These are phyloP conservation scores for Blechomonas ayalai DNA, from an alignment of 208 protist genomes.

Conservation along the genomic window DNA sequence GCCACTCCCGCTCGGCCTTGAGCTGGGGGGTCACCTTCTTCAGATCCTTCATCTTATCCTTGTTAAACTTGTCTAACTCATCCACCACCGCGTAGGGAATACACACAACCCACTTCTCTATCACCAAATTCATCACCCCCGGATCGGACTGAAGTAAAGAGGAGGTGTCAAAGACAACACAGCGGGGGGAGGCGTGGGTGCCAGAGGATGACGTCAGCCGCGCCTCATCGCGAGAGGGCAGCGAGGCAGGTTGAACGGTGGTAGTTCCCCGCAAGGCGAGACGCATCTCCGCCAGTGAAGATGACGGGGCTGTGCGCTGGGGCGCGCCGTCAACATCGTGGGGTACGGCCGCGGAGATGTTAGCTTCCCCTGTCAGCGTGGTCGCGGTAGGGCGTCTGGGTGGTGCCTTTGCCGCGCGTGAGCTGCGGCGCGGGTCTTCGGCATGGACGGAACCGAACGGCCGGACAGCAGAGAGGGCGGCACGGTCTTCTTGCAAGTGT, in stretches of 20 bases:
- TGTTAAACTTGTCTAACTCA: conserved; percentile 68
- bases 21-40: conserved; percentile 1
- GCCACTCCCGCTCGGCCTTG: conserved; percentile 16
- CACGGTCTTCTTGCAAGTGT: too few species aligned
- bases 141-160: conserved; percentile 43
- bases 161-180: conserved; percentile 75
- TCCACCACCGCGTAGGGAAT: conserved; percentile 68
- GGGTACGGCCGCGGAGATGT: not conserved
- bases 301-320: not conserved
- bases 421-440: not conserved
- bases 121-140: conserved; percentile 34
- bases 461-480: too few species aligned
- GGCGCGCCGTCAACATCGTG: not conserved
- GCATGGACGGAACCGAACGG: too few species aligned
- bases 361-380: not conserved
- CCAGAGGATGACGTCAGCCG: too few species aligned
- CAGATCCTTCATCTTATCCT: conserved; percentile 6
- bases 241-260: too few species aligned
- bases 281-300: conserved; percentile 1
- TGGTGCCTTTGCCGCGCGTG: not conserved
- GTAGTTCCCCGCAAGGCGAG: too few species aligned
- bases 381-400: not conserved
- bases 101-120: conserved; percentile 43
- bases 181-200: too few species aligned
- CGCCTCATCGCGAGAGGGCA: too few species aligned